Conservation (phyloP, 108 stramenopile species). For the Discostella pseudostelligera region DNA sequence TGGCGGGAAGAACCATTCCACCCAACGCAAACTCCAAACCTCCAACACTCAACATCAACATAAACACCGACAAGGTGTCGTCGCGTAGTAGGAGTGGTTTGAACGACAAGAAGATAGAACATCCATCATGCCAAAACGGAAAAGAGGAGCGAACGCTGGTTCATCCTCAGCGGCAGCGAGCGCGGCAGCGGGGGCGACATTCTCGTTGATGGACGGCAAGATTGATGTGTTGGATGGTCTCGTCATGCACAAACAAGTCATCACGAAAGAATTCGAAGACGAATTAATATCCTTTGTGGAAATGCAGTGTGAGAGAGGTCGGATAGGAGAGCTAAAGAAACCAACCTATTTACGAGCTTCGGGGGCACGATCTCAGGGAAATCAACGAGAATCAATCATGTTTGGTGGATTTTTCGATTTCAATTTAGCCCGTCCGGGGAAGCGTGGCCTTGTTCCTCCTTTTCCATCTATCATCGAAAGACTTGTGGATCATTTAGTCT, state of each 20-base stretch:
- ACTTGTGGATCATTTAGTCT: conserved; percentile 30
- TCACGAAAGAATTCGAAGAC: conserved; percentile 22
- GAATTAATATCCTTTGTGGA: conserved; percentile 27
- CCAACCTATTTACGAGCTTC: conserved; percentile 36
- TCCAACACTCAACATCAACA: no score
- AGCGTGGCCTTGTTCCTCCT: conserved; percentile 38
- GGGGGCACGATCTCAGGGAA: conserved; percentile 40
- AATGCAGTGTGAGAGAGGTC: conserved; percentile 28
- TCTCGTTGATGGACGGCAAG: conserved; percentile 29
- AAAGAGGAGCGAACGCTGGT: not conserved
- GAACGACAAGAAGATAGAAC: no score
- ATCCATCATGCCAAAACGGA: conserved; percentile 12
- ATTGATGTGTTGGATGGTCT: conserved; percentile 31
- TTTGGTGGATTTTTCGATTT: conserved; percentile 47
- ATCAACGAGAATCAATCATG: conserved; percentile 39
- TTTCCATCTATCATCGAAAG: conserved; percentile 32
- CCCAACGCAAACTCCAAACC: no score
- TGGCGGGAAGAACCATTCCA: no score
- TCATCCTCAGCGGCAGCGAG: no score
- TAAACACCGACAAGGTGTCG: no score
- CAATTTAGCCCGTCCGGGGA: conserved; percentile 39
- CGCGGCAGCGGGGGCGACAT: conserved; percentile 4
- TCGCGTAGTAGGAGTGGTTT: no score
- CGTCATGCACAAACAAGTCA: conserved; percentile 35
- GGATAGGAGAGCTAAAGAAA: conserved; percentile 41